Evolutionary conservation across 1,284 basidiomycete genomes (phyloP).

Genomic region (Ustilago esculenta): DNA sequence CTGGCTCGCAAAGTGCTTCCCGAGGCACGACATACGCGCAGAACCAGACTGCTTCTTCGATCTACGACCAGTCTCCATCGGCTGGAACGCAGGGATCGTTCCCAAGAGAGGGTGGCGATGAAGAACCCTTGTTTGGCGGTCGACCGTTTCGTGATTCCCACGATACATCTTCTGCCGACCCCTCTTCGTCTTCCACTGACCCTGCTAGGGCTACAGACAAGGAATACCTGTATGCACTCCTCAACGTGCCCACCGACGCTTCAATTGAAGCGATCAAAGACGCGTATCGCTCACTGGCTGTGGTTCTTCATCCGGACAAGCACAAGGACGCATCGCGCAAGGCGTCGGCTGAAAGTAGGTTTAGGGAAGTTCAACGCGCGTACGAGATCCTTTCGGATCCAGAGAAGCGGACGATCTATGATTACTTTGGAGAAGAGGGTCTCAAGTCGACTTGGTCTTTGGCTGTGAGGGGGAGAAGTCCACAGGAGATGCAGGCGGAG

Average conservation of each 20-base stretch:
- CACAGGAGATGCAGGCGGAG: conserved; percentile 72
- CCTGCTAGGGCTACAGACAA: conserved; percentile 23
- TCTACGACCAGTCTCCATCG: conserved; percentile 31
- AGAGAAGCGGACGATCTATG: conserved; percentile 80
- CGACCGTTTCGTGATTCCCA: conserved; percentile 59
- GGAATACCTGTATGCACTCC: conserved; percentile 67
- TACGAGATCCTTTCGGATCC: conserved; percentile 78
- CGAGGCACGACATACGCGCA: not conserved
- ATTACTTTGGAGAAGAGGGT: conserved; percentile 76
- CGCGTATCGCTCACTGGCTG: conserved; percentile 75
- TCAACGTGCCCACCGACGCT: conserved; percentile 76
- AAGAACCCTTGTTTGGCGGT: conserved; percentile 63
- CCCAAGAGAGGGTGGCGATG: conserved; percentile 29
- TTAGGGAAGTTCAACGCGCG: conserved; percentile 80
- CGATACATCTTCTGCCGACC: not conserved
- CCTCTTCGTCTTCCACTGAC: not conserved
- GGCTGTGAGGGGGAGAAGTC: conserved; percentile 69
- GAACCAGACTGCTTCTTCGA: conserved; percentile 5
- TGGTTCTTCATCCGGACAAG: conserved; percentile 87
- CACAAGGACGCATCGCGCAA: conserved; percentile 74
- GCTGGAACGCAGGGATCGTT: conserved; percentile 20
- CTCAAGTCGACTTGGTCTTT: conserved; percentile 70
- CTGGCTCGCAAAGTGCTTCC: no score
- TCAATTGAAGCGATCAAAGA: conserved; percentile 77
- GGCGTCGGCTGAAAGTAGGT: conserved; percentile 74